Conservation (phyloP, 2,329 filamentous ascomycete species). For the Thielaviopsis musarum region DNA sequence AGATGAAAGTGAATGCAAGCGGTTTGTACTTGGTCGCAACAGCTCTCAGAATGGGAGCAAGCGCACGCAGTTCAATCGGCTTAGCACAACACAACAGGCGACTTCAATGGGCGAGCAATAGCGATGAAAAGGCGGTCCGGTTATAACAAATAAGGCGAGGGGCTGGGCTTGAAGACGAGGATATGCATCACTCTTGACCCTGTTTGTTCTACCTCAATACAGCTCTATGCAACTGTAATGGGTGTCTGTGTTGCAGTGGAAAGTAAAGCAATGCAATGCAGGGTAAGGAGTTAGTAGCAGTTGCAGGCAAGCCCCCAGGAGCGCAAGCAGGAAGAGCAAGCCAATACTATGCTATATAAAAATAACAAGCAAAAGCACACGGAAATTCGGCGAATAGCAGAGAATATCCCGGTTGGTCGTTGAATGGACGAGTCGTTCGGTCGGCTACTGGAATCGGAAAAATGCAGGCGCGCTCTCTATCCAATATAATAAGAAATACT, state of each 20-base stretch:
- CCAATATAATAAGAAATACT: neutral
- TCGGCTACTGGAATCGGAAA: neutral
- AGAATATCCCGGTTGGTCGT: neutral
- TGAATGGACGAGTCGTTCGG: too few species aligned
- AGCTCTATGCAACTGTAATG: neutral
- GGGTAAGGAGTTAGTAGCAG: neutral
- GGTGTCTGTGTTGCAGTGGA: neutral
- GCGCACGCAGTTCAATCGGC: neutral
- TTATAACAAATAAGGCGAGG: conserved; percentile 5
- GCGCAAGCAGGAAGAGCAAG: neutral
- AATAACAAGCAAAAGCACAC: neutral
- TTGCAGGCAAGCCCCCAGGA: neutral
- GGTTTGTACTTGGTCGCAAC: neutral
- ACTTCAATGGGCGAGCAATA: neutral
- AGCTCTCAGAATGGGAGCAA: neutral
- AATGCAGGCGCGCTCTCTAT: neutral
- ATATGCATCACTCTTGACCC: conserved; percentile 6
- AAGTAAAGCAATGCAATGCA: neutral
- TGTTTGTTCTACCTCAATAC: neutral
- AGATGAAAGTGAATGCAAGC: neutral
- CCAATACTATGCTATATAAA: neutral
- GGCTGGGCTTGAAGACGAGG: conserved; percentile 4
- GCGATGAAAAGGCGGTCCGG: neutral
- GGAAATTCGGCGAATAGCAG: neutral
- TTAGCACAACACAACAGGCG: too few species aligned